A percentile compares a stretch with the other conserved stretches of the same genome.
Evolutionary conservation across 164 flowering plant genomes (phyloP).

Genomic region (Magnolia kwangsiensis): DNA sequence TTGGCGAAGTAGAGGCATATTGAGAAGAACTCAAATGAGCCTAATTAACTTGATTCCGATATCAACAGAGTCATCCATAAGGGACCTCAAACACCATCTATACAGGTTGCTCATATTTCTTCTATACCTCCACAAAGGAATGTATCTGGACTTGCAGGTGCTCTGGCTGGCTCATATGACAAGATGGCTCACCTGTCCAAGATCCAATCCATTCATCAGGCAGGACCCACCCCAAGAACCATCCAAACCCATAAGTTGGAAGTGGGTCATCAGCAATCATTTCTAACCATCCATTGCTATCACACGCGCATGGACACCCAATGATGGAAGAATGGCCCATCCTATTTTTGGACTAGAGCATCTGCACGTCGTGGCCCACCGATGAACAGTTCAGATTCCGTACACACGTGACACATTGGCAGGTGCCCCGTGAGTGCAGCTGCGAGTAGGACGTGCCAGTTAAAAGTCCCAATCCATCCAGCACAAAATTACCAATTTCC

Average conservation of each 20-base stretch:
- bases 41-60: too few species aligned
- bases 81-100: background rate
- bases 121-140: background rate
- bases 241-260: too few species aligned
- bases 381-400: too few species aligned
- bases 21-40: background rate
- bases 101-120: background rate
- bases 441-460: too few species aligned
- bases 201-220: background rate
- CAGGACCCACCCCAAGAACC: background rate
- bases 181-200: background rate
- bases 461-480: background rate
- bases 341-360: too few species aligned
- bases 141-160: background rate
- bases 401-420: too few species aligned
- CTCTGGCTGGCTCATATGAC: background rate
- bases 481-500: background rate
- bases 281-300: background rate
- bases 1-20: too few species aligned
- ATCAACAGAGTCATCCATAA: background rate
- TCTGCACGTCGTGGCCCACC: too few species aligned
- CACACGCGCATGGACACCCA: background rate
- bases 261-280: background rate
- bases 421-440: too few species aligned
- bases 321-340: background rate